Conservation (phyloP, 495 filamentous ascomycete genomes). For the Tuber magnatum region DNA sequence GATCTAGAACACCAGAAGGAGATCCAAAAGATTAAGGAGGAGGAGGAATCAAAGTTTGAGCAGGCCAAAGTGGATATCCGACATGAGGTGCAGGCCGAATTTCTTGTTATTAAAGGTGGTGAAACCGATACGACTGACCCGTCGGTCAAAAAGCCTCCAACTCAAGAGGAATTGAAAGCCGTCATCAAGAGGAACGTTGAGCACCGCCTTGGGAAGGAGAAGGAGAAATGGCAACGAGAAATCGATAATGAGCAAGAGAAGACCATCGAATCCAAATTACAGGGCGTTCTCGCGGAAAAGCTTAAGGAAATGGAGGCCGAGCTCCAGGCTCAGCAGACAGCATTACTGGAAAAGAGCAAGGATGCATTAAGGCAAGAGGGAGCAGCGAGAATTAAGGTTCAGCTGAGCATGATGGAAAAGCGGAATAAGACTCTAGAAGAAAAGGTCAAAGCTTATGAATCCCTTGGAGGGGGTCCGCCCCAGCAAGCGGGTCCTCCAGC, state of each 20-base stretch:
- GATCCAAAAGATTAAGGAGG: constrained; percentile 29
- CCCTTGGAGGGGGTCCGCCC: constrained; percentile 47
- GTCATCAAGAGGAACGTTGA: constrained; percentile 41
- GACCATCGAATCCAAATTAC: constrained; percentile 32
- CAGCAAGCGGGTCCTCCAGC: constrained; percentile 15
- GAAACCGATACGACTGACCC: constrained; percentile 26
- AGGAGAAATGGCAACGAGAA: constrained; percentile 34
- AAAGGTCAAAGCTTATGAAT: constrained; percentile 70
- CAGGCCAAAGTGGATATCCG: constrained; percentile 23
- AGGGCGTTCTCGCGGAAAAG: constrained; percentile 30
- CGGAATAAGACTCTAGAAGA: constrained; percentile 56
- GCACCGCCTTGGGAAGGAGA: constrained; percentile 37
- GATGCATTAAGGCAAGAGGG: constrained; percentile 54
- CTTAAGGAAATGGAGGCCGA: constrained; percentile 45
- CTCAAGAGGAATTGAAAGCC: constrained; percentile 37
- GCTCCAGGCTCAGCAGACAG: constrained; percentile 40
- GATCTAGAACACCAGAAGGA: constrained; percentile 33
- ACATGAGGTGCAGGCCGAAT: constrained; percentile 33
- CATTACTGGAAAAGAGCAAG: constrained; percentile 52
- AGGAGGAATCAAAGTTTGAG: constrained; percentile 31
- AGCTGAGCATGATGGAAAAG: constrained; percentile 74
- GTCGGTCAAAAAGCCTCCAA: constrained; percentile 20
- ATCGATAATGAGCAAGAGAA: constrained; percentile 45
- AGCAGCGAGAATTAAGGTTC: constrained; percentile 59
- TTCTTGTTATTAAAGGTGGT: constrained; percentile 11